phyloP scores from a whole-genome alignment of 2,329 filamentous ascomycete genomes.

The Colletotrichum simmondsii region DNA sequence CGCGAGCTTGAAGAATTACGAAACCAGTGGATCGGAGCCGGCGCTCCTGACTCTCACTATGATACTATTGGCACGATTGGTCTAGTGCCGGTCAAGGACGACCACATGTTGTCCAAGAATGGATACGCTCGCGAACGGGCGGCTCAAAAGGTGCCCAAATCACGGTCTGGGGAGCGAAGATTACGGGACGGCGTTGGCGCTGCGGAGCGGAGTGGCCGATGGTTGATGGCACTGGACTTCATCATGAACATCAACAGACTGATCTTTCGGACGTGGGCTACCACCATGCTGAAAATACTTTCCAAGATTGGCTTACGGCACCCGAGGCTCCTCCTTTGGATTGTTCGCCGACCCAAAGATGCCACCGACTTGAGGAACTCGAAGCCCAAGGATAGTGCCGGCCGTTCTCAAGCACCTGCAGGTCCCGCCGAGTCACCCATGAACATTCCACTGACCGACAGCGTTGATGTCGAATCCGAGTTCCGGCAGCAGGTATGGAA shows the following conservation, averaged over 20 bases:
- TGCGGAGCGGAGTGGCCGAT: slow-evolving; percentile 80
- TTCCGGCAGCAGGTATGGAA: slow-evolving; percentile 70
- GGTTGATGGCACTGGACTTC: slow-evolving; percentile 82
- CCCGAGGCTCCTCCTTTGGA: slow-evolving; percentile 71
- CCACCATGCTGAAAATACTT: slow-evolving; percentile 64
- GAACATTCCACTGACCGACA: slow-evolving; percentile 67
- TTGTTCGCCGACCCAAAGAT: slow-evolving; percentile 54
- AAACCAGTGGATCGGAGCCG: slow-evolving; percentile 61
- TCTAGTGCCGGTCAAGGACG: slow-evolving; percentile 63
- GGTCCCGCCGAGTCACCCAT: slow-evolving; percentile 45
- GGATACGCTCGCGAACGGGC: slow-evolving; percentile 79
- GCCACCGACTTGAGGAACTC: slow-evolving; percentile 30
- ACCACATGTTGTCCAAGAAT: slow-evolving; percentile 54
- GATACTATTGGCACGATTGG: slow-evolving; percentile 66
- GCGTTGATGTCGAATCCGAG: slow-evolving; percentile 84
- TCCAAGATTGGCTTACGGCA: slow-evolving; percentile 68
- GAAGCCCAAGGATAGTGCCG: slow-evolving; percentile 1
- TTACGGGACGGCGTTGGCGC: slow-evolving; percentile 78
- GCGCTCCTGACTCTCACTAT: slow-evolving; percentile 58
- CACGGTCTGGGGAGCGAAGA: slow-evolving; percentile 56
- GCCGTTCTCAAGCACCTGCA: neutral
- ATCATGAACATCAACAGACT: slow-evolving; percentile 79
- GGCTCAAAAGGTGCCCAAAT: slow-evolving; percentile 65
- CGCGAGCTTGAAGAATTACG: slow-evolving; percentile 76
- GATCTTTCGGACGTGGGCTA: slow-evolving; percentile 66